A percentile compares a stretch with the other conserved stretches of the same genome.
Evolutionary conservation across 2,329 filamentous ascomycete species (phyloP).

Genomic region (Monosporascus ibericus): DNA sequence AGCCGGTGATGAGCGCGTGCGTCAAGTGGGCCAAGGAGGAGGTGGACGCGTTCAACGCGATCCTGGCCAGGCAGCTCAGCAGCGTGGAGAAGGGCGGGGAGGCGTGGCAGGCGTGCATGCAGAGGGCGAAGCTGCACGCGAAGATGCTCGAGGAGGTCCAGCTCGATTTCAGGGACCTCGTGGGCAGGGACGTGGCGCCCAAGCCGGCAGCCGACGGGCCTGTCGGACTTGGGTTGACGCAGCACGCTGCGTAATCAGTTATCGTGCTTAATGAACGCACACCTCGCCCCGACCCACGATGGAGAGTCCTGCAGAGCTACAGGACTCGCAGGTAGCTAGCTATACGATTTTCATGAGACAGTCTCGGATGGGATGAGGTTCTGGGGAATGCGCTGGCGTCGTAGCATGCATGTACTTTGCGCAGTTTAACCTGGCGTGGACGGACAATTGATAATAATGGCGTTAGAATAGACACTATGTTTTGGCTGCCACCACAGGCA

Average conservation of each 20-base stretch:
- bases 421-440: no score
- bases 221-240: constrained; percentile 36
- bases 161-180: constrained; percentile 79
- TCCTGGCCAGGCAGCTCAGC: constrained; percentile 78
- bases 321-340: no score
- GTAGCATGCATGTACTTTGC: no score
- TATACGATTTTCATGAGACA: no score
- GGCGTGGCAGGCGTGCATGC: constrained; percentile 78
- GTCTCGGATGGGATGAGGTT: no score
- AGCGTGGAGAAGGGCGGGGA: constrained; percentile 71
- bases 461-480: no score
- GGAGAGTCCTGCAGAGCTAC: no score
- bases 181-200: constrained; percentile 52
- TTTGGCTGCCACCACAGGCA: no score
- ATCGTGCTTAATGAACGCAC: no score
- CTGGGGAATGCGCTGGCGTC: no score
- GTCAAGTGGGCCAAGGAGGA: constrained; percentile 98
- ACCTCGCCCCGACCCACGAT: no score
- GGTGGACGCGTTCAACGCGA: constrained; percentile 82
- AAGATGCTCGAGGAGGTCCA: constrained; percentile 77
- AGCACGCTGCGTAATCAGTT: background rate
- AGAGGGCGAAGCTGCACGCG: constrained; percentile 74
- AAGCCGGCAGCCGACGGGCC: constrained; percentile 22
- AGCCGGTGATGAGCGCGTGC: constrained; percentile 83
- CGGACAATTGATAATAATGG: no score